Percentiles rank a stretch among this genome's conserved stretches.
Evolutionary conservation across 441 rosid species (phyloP).

Genomic region (Aleurites moluccanus): DNA sequence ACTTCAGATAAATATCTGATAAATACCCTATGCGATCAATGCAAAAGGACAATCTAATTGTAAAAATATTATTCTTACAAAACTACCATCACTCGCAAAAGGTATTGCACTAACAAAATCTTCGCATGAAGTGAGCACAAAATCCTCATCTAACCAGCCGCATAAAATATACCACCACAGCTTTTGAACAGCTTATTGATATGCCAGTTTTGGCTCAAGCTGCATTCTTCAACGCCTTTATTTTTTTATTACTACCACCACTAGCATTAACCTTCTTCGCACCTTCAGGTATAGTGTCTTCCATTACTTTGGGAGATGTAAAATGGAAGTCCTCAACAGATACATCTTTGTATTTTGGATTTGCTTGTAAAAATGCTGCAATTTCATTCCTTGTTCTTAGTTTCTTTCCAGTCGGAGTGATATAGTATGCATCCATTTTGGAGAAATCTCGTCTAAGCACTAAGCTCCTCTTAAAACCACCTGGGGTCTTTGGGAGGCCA

Average conservation of each 20-base stretch:
- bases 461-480: slow-evolving; percentile 77
- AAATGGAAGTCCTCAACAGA: slow-evolving; percentile 68
- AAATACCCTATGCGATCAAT: background rate
- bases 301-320: slow-evolving; percentile 78
- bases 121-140: background rate
- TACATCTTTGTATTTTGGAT: slow-evolving; percentile 53
- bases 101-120: slow-evolving; percentile 3
- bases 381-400: slow-evolving; percentile 65
- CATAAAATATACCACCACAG: slow-evolving; percentile 15
- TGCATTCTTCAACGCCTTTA: slow-evolving; percentile 35
- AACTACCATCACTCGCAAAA: slow-evolving; percentile 2
- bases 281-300: slow-evolving; percentile 63
- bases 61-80: slow-evolving; percentile 8
- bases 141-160: background rate
- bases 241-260: slow-evolving; percentile 30
- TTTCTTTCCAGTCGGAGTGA: slow-evolving; percentile 74
- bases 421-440: slow-evolving; percentile 86
- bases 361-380: slow-evolving; percentile 55
- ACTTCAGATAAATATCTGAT: background rate
- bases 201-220: slow-evolving; percentile 26
- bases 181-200: slow-evolving; percentile 3
- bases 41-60: background rate
- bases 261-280: slow-evolving; percentile 32
- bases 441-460: slow-evolving; percentile 73
- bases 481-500: slow-evolving; percentile 80